These are phyloP conservation scores for Boletus rubropictus DNA, from an alignment of 768 basidiomycete genomes.

Conservation along the genomic window DNA sequence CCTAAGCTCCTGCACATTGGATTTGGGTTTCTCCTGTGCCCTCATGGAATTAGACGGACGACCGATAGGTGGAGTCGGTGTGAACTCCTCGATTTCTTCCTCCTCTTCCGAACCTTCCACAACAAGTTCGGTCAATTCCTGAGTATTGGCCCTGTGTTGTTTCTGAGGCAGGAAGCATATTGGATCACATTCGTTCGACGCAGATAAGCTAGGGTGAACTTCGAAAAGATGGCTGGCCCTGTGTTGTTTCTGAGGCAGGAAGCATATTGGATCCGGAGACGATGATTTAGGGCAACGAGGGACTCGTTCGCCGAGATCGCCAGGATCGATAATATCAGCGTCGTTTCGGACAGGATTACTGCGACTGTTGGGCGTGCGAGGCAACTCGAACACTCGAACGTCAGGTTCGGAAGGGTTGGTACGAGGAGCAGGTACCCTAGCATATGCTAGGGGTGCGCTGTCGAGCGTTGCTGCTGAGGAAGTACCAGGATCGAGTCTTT, in stretches of 20 bases:
- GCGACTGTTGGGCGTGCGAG: not conserved
- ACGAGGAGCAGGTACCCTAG: not conserved
- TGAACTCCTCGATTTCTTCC: slow-evolving; percentile 19
- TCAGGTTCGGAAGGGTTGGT: slow-evolving; percentile 16
- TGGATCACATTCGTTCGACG: slow-evolving; percentile 25
- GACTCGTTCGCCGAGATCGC: slow-evolving; percentile 24
- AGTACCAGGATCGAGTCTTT: slow-evolving; percentile 11
- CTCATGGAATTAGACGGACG: not conserved
- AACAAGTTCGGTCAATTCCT: slow-evolving; percentile 4
- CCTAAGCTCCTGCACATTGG: slow-evolving; percentile 12
- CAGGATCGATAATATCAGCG: slow-evolving; percentile 22
- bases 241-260: not conserved
- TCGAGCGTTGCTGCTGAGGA: not conserved
- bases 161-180: not conserved
- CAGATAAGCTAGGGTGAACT: slow-evolving; percentile 11
- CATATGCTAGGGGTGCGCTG: slow-evolving; percentile 2
- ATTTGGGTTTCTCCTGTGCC: slow-evolving; percentile 14
- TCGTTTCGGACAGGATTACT: slow-evolving; percentile 5
- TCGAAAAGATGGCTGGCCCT: slow-evolving; percentile 20
- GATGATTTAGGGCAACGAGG: slow-evolving; percentile 8
- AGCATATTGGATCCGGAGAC: slow-evolving; percentile 23
- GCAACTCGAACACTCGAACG: slow-evolving; percentile 16
- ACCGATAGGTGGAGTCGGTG: slow-evolving; percentile 1
- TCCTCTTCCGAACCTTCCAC: slow-evolving; percentile 24
- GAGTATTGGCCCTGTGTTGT: not conserved